phyloP scores from a whole-genome alignment of 2,329 filamentous ascomycete species.

The Calonectria multiphialidica region DNA sequence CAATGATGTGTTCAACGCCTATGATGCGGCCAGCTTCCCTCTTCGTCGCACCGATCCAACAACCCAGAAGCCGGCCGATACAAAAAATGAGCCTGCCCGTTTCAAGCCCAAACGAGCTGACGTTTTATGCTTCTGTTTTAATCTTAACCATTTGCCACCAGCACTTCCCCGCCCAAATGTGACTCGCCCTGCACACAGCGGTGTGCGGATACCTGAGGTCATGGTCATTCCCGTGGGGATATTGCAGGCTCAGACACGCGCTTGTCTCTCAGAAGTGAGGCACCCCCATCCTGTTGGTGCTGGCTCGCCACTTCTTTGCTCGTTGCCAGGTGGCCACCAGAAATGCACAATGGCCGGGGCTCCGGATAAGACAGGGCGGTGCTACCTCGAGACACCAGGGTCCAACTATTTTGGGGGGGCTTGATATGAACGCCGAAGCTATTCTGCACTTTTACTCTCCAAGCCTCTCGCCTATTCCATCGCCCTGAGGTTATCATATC shows the following conservation, averaged over 20 bases:
- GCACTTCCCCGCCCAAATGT: background rate
- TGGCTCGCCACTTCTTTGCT: background rate
- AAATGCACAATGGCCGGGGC: background rate
- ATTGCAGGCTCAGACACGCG: slow-evolving; percentile 9
- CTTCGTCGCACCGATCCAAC: too few species aligned
- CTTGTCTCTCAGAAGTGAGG: background rate
- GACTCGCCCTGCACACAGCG: background rate
- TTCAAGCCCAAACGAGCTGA: background rate
- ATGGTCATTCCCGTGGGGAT: background rate
- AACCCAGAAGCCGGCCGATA: background rate
- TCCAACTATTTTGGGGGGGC: background rate
- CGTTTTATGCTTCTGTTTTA: background rate
- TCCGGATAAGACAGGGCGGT: background rate
- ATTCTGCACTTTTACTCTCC: background rate
- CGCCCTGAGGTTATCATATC: background rate
- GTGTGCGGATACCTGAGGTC: background rate
- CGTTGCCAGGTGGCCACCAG: background rate
- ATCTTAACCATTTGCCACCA: background rate
- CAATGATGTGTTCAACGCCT: background rate
- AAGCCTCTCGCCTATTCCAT: background rate
- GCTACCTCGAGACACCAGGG: background rate
- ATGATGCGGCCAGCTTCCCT: background rate
- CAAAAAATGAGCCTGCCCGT: background rate
- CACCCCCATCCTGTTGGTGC: background rate
- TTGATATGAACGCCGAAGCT: background rate